Conservation (phyloP, 2,329 filamentous ascomycete genomes). For the Aspergillus glaucus region DNA sequence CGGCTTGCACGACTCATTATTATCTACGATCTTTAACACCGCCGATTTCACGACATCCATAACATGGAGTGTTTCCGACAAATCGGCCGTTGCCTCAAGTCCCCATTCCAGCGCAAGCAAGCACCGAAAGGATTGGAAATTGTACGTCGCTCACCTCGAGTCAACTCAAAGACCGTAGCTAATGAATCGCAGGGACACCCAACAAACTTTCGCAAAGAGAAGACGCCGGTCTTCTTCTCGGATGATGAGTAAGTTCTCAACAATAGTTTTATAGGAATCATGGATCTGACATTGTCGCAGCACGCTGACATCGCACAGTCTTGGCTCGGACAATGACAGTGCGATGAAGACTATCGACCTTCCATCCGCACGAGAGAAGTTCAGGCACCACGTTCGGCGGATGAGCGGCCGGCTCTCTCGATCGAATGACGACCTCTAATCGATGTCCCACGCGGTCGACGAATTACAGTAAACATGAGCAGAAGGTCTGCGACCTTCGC, state of each 20-base stretch:
- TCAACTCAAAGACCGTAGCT: conserved; percentile 1
- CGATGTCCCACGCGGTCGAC: too few relatives aligned
- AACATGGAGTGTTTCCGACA: conserved; percentile 32
- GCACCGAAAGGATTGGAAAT: conserved; percentile 28
- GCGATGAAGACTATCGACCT: conserved; percentile 19
- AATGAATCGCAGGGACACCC: conserved; percentile 31
- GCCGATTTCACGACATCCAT: background rate
- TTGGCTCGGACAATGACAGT: conserved; percentile 24
- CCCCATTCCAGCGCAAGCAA: conserved; percentile 24
- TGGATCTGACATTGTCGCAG: conserved; percentile 25
- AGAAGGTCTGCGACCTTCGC: background rate
- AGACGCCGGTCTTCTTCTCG: conserved; percentile 33
- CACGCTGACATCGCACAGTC: conserved; percentile 29
- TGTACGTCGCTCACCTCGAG: conserved; percentile 14
- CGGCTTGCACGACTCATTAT: too few relatives aligned
- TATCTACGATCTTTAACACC: too few relatives aligned
- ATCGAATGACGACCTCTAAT: conserved; percentile 2
- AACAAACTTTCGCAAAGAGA: conserved; percentile 39
- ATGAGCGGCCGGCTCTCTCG: conserved; percentile 19
- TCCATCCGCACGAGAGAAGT: conserved; percentile 22
- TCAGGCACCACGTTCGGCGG: conserved; percentile 23
- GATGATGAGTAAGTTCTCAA: conserved; percentile 31
- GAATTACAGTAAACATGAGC: background rate
- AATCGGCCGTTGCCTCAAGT: conserved; percentile 27
- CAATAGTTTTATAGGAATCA: conserved; percentile 3